These are phyloP conservation scores for Coix lacrymajobi DNA, from an alignment of 176 grass and related monocot genomes.

Conservation along the genomic window DNA sequence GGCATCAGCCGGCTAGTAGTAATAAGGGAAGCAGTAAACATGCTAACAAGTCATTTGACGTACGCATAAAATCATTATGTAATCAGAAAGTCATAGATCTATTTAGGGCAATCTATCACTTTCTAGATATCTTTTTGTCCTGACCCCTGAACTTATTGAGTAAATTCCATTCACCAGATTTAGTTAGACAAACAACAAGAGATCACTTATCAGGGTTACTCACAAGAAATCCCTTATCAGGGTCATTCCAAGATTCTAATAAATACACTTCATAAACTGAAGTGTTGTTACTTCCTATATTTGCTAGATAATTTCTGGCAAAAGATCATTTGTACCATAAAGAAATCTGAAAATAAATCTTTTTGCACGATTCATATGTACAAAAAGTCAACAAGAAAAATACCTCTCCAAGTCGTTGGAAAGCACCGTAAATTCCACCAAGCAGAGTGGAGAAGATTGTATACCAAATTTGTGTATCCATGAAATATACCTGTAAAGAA, in stretches of 20 bases:
- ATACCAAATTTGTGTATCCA: slow-evolving; percentile 99
- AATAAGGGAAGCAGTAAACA: no score
- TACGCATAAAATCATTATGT: background rate
- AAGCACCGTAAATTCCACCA: slow-evolving; percentile 94
- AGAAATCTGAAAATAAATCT: background rate
- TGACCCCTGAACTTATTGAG: background rate
- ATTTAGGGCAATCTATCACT: background rate
- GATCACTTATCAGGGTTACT: background rate
- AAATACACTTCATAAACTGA: background rate
- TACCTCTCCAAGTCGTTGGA: slow-evolving; percentile 93
- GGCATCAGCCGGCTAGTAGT: no score
- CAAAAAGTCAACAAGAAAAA: slow-evolving; percentile 1
- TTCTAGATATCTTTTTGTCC: background rate
- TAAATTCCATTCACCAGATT: background rate
- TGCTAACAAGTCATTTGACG: no score
- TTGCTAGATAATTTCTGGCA: background rate
- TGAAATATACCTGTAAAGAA: slow-evolving; percentile 87
- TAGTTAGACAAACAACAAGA: background rate
- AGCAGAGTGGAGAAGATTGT: slow-evolving; percentile 90
- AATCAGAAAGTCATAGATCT: background rate
- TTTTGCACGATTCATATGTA: background rate
- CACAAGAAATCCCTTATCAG: no score
- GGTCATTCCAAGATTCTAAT: background rate
- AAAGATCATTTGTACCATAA: background rate
- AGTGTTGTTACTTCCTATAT: background rate